phyloP scores from a whole-genome alignment of 2,329 filamentous ascomycete genomes.

The Exophiala lecanii-corni region DNA sequence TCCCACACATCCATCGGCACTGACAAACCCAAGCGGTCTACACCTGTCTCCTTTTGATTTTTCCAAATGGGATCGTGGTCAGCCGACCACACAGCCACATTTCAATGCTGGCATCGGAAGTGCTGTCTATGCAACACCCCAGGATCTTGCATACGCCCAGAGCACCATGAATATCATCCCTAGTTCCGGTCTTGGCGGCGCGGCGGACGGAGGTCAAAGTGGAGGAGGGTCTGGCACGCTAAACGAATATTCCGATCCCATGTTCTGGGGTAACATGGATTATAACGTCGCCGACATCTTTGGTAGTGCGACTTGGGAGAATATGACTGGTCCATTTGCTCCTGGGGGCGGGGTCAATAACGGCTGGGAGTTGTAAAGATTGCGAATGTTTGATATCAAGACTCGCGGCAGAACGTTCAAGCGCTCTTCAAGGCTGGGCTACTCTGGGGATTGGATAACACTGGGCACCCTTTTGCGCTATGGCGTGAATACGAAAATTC shows the following conservation, averaged over 20 bases:
- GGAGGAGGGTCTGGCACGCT: constrained; percentile 11
- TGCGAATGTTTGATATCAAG: neutral
- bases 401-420: no score
- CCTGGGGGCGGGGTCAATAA: constrained; percentile 15
- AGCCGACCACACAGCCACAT: constrained; percentile 20
- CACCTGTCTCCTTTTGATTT: constrained; percentile 15
- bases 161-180: constrained; percentile 23
- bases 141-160: constrained; percentile 24
- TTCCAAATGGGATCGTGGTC: constrained; percentile 21
- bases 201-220: neutral
- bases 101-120: constrained; percentile 16
- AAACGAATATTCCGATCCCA: constrained; percentile 23
- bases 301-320: constrained; percentile 26
- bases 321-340: constrained; percentile 25
- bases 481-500: no score
- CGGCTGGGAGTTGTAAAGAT: constrained; percentile 17
- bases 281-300: constrained; percentile 27
- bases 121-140: constrained; percentile 23
- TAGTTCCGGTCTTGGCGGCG: constrained; percentile 2
- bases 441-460: no score
- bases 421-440: no score
- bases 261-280: constrained; percentile 27
- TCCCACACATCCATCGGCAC: constrained; percentile 11
- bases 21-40: constrained; percentile 10
- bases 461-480: no score